Percentiles rank a stretch among this genome's conserved stretches.
These are phyloP conservation scores for Dimocarpus longan DNA, from an alignment of 345 rosid genomes.

Conservation along the genomic window DNA sequence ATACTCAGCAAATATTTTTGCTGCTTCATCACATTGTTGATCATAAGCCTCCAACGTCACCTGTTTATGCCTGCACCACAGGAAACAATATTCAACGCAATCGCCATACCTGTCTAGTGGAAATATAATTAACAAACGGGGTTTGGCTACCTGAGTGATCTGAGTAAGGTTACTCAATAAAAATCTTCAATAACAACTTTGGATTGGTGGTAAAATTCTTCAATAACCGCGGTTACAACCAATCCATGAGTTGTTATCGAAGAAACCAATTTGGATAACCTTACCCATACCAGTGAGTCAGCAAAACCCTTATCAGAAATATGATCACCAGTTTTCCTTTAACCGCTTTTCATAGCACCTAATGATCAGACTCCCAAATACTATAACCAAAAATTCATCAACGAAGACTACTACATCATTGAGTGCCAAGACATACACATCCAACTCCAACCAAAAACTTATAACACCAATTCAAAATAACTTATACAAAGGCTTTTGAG, in stretches of 20 bases:
- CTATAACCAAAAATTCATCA: background rate
- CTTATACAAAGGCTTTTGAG: background rate
- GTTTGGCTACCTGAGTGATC: no score
- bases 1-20: conserved; percentile 85
- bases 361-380: background rate
- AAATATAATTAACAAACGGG: background rate
- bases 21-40: conserved; percentile 93
- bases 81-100: conserved; percentile 7
- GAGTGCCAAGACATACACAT: background rate
- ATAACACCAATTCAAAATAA: background rate
- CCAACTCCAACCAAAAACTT: conserved; percentile 3
- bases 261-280: no score
- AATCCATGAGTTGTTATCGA: no score
- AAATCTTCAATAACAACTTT: no score
- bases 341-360: background rate
- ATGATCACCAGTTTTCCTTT: background rate
- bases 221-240: no score
- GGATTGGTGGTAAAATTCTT: no score
- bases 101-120: background rate
- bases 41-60: conserved; percentile 85
- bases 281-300: background rate
- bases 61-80: conserved; percentile 73
- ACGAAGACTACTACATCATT: background rate
- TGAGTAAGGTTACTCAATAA: no score
- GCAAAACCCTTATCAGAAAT: background rate